Conservation (phyloP, 176 grass and related monocot genomes). For the Oropetium thomaeum region DNA sequence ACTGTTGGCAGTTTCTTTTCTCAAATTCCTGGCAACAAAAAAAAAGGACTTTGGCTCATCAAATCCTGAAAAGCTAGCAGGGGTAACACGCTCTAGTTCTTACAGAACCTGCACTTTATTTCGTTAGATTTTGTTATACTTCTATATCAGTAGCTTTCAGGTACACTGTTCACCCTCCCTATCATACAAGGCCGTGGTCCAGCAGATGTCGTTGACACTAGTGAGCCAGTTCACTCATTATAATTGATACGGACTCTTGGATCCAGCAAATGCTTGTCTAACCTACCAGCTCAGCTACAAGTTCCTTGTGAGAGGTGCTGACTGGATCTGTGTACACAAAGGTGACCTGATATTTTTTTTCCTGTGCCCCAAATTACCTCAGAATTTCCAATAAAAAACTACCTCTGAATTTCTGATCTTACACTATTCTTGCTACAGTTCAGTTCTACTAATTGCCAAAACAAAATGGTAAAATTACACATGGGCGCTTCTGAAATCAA, state of each 20-base stretch:
- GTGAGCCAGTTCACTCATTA: neutral
- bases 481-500: neutral
- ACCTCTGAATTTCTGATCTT: neutral
- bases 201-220: conserved; percentile 3
- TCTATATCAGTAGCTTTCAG: conserved; percentile 7
- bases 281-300: conserved; percentile 3
- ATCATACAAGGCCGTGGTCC: conserved; percentile 6
- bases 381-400: neutral
- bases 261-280: conserved; percentile 11
- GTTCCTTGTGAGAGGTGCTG: neutral
- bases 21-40: neutral
- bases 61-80: neutral
- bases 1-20: neutral
- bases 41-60: neutral
- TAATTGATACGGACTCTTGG: neutral
- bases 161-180: neutral
- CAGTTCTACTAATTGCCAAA: neutral
- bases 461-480: neutral
- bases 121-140: neutral
- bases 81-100: neutral
- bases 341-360: neutral
- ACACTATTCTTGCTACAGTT: neutral
- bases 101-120: neutral
- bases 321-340: neutral
- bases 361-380: too few species aligned